These are phyloP conservation scores for Lipomyces spencermartinsiae DNA, from an alignment of 805 yeast species.

Conservation along the genomic window DNA sequence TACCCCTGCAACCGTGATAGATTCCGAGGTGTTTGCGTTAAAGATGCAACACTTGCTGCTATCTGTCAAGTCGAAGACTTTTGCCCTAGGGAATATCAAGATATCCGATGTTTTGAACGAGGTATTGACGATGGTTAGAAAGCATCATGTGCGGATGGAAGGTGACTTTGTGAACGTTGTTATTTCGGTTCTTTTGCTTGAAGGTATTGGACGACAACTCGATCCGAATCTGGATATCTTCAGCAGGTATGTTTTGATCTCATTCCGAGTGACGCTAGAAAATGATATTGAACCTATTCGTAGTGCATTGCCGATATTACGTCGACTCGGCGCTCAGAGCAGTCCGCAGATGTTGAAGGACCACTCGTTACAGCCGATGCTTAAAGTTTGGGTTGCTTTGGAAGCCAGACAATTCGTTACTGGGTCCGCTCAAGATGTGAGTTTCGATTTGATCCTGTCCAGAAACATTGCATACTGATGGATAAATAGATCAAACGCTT, in stretches of 20 bases:
- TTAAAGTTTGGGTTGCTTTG: slow-evolving; percentile 87
- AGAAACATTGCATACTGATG: not conserved
- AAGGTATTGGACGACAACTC: slow-evolving; percentile 93
- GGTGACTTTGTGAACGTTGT: slow-evolving; percentile 95
- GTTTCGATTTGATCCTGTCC: slow-evolving; percentile 44
- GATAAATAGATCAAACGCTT: slow-evolving; percentile 48
- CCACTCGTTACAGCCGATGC: slow-evolving; percentile 64
- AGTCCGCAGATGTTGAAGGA: slow-evolving; percentile 50
- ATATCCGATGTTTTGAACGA: slow-evolving; percentile 89
- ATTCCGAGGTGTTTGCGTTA: slow-evolving; percentile 82
- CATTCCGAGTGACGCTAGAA: slow-evolving; percentile 40
- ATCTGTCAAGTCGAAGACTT: slow-evolving; percentile 83
- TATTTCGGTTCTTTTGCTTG: slow-evolving; percentile 88
- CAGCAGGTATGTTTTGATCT: slow-evolving; percentile 82
- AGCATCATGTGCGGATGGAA: slow-evolving; percentile 96
- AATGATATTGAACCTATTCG: slow-evolving; percentile 22
- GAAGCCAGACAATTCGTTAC: slow-evolving; percentile 87
- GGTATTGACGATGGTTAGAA: slow-evolving; percentile 87
- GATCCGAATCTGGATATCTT: slow-evolving; percentile 93
- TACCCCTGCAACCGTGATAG: slow-evolving; percentile 90
- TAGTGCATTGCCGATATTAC: slow-evolving; percentile 81
- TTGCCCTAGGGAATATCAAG: slow-evolving; percentile 87
- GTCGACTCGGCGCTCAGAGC: slow-evolving; percentile 75
- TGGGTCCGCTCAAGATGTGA: slow-evolving; percentile 79
- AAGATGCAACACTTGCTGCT: slow-evolving; percentile 85